Base-by-base conservation (phyloP, 176 grass and related monocot species). In the Areca catechu region DNA sequence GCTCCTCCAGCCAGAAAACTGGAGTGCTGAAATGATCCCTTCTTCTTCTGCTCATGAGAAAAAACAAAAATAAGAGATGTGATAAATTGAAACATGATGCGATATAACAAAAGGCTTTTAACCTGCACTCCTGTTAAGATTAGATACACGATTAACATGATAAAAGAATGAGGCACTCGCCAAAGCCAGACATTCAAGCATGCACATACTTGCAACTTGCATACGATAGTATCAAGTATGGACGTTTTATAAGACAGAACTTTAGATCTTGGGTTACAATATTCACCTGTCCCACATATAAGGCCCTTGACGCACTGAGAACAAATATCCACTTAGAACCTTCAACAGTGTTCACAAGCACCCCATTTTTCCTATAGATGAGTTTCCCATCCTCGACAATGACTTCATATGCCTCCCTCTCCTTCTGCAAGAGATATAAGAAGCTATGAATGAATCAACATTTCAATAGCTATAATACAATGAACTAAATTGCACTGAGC, bases 281-380 rank as follows among this genome's bases (percentile, higher is more conserved):
- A 43, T 80, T 56, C 76, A 98, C 94, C 88, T 93, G 72, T 3
- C 94, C 94, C 60, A 98, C 81, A 61, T 93, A 98, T 4, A 98
- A 63, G 12, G 58, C 62, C 48, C 74, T 93, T 22, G 76, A 80
- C 6, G 88, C 79, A 63, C 89, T 95, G 18, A 95, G 81, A 23
- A 95, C 89, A 63, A 95, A 95, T 58, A 95, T 89, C 88, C 84
- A 98, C 58, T 98, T 98, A 18, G 81, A 89, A 74, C 81, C 88
- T 47, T 85, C 81, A 25, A 19, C 62, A 63, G 84, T 98, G 24
- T 93, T 66, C 23, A 98, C 66, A 43, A 80, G 16, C 67, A 22
- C 5, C 49, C 84, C 73, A 19, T 61, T 85, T 65, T 78, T 57
- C 70, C 65, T 89, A 43, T 84, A 86, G 1, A 93, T 51, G 15